Evolutionary conservation across 2,329 filamentous ascomycete genomes (phyloP), one percentile per base, ranked within the genome.

Genomic region (Proliferodiscus dingleyae): DNA sequence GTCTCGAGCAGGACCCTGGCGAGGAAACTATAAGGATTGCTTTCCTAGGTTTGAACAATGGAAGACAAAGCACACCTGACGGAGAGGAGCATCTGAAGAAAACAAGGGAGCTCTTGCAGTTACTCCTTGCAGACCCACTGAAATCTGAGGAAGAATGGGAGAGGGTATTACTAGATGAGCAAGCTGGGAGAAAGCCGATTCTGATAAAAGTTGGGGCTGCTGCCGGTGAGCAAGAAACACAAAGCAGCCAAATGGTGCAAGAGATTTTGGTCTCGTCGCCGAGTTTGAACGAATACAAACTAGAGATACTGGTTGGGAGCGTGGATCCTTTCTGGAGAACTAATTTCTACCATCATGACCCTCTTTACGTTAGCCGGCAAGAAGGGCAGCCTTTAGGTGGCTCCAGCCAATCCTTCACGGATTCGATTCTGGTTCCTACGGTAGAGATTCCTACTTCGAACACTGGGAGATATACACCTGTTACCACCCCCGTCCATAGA

Each of bases 401-500:
- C 43, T 57, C 11, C 65, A 18, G 45, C 67, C 37, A 63, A 73
- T 42, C 68, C 68, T 8, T 68, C 80, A 4, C 73, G 77, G 84
- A 90, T 51, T 72, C 79, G 0, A 71, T 90, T 10, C 74, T 95
- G n/a, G 83, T 88, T 15, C 89, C 89, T 2, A 75, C 74, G 0
- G 75, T 95, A 26, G 81, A 87, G 16, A 85, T 87, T 33, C 79
- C 78, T 2, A 75, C 72, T 5, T 81, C 84, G 11, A 74, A 73
- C 49, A 79, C 78, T 13, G 81, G 82, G 7, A 73, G 80, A 50
- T 75, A 80, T 46, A 81, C 81, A 10, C 76, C 81, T 13, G 73
- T 93, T 33, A 80, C 81, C 5, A 89, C 88, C 36, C 90, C 91
- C 0, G 89, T 96, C 1, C 91, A 97, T 62, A 87, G 83, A 61